Evolutionary conservation across 225 moss, liverwort and hornwort genomes (phyloP), one percentile per base, ranked within the genome.

Genomic region (Bryoerythrophyllum caledonicum): DNA sequence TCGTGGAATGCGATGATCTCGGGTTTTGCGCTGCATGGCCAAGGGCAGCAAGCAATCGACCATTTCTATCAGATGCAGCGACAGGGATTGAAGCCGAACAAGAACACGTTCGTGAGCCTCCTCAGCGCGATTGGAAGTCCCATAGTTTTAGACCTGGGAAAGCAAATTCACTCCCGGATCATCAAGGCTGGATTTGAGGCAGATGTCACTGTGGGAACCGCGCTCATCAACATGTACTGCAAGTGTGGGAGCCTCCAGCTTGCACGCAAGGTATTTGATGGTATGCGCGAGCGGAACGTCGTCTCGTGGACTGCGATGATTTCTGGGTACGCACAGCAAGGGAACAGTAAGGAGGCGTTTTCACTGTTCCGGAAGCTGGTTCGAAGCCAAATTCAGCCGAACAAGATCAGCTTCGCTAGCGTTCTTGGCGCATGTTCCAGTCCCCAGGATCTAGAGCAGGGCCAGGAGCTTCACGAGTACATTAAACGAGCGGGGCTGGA

Each of bases 1-100:
- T 82, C 88, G 30, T 89, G 88, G 88, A 89, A 89, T 69, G 88
- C 85, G 14, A 86, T 89, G 73, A 81, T 89, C 54, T 83, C 88
- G 52, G 85, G 82, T 3, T 88, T 77, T 65, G 77, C 85, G 60
- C 60, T 76, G 72, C 80, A 82, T 40, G 82, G 82, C 35, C 67
- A 63, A 57, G 88, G 85, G 21, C 84, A 88, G 69, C 79, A 80
- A 76, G 85, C 85, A 8, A 64, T 86, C 26, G 88, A 88, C 64
- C 84, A 72, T 58, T 89, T 78, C 59, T 77, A 81, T 56, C 80
- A 79, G 65, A 84, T 89, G 87, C 84, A 84, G 65, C 77, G 73
- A 32, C 20, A 78, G 52, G 76, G 84, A 26, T 53, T 83, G 49
- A 83, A 77, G 60, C 88, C 88, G 8, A 86, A 89, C 70, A 79